Evolutionary conservation across 768 basidiomycete genomes (phyloP), one percentile per base, ranked within the genome.

Genomic region (Tulasnella sp.): DNA sequence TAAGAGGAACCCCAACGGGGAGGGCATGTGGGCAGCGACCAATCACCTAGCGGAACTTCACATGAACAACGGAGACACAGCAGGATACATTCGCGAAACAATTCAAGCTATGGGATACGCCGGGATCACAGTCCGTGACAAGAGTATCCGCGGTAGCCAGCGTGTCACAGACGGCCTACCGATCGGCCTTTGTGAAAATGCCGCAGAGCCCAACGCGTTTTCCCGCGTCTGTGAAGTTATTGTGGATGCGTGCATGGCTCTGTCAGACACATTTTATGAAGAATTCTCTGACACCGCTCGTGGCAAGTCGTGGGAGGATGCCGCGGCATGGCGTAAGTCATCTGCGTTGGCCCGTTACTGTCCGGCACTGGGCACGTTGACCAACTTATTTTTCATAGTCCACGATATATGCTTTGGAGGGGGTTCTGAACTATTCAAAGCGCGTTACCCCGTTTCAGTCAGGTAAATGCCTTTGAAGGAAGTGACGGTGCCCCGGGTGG

Each of bases 321-420:
- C 50, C 11, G 50, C 50, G 9, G 19, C 9, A 36, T 52, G 50
- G 50, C 37, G 50, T 52, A 27, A 2, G 50, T 52, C n/a, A 32
- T 6, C 12, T 15, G n/a, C 35, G 50, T 6, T n/a, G n/a, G n/a
- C n/a, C n/a, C n/a, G n/a, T n/a, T n/a, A 6, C 19, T 21, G 9
- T 4, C 0, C n/a, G 15, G n/a, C n/a, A 52, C 25, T 21, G 8
- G 7, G 21, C 19, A 15, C 25, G 12, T 36, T 52, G 19, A 35
- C 14, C 8, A 2, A n/a, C 14, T 11, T 21, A 15, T 17, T 36
- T 21, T 6, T 39, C n/a, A 11, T n/a, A 52, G 50, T 52, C 7
- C 34, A 52, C 19, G 37, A 52, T 27, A 21, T 52, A n/a, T 25
- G 50, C 8, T 40, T 35, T 12, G 50, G 34, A 8, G 50, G 50